Percentiles rank a stretch among this genome's conserved stretches.
These are phyloP conservation scores for Colletotrichum sp. DNA, from an alignment of 2,329 filamentous ascomycete species.

Conservation along the genomic window DNA sequence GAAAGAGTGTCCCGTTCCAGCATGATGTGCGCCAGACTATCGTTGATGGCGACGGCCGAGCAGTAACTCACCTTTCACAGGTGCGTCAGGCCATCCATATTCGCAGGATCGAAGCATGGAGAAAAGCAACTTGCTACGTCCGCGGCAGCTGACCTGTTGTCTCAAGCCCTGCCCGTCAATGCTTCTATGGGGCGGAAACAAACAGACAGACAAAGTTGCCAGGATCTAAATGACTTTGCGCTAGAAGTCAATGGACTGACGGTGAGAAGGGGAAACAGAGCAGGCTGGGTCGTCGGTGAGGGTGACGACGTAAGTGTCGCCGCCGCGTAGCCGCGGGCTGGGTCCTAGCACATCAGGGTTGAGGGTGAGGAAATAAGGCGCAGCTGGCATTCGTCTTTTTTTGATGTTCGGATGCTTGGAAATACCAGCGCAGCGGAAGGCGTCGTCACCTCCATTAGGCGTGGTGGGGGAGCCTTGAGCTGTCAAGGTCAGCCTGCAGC, in stretches of 20 bases:
- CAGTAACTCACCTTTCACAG: neutral
- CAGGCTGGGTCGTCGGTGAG: neutral
- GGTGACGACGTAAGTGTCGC: neutral
- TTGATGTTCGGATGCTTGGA: neutral
- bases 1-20: neutral
- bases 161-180: neutral
- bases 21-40: neutral
- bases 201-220: neutral
- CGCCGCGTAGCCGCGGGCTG: neutral
- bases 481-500: neutral
- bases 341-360: neutral
- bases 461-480: conserved; percentile 5
- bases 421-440: neutral
- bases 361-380: neutral
- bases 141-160: neutral
- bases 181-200: neutral
- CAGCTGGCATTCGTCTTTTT: neutral
- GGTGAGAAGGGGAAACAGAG: neutral
- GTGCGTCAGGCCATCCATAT: neutral
- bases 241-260: neutral
- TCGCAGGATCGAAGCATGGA: neutral
- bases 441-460: conserved; percentile 2
- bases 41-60: neutral
- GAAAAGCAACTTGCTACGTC: neutral
- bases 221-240: neutral